A percentile compares a stretch with the other conserved stretches of the same genome.
Evolutionary conservation across 208 protist species (phyloP).

Genomic region (Tritrichomonas musculus): DNA sequence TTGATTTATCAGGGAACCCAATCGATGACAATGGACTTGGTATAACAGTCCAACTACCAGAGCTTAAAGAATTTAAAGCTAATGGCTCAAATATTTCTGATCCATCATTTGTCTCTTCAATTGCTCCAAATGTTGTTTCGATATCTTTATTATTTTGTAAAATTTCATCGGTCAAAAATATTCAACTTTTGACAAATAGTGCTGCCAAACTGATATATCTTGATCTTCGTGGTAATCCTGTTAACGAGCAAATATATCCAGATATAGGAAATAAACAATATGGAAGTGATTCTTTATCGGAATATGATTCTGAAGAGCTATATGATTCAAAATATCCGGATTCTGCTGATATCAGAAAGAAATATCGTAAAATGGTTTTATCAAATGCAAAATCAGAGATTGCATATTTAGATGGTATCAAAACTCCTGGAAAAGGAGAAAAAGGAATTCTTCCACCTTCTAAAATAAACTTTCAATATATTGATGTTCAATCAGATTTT

Average conservation of each 20-base stretch:
- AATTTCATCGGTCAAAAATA: neutral
- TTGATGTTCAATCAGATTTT: too few species aligned
- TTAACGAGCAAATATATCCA: neutral
- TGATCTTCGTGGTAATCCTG: neutral
- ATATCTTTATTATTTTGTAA: neutral
- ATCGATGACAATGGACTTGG: neutral
- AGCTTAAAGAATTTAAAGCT: neutral
- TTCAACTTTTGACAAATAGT: neutral
- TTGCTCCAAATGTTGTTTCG: neutral
- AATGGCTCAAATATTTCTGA: slow-evolving; percentile 25
- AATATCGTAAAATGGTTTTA: neutral
- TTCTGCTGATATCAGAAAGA: too few species aligned
- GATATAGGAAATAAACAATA: neutral
- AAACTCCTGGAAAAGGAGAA: neutral
- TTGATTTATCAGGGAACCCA: neutral
- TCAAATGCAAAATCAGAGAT: neutral
- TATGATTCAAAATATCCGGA: neutral
- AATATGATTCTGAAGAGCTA: neutral
- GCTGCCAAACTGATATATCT: neutral
- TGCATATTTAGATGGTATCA: neutral
- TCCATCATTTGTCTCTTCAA: neutral
- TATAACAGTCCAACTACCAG: neutral
- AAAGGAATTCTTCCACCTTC: neutral
- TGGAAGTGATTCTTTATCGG: neutral
- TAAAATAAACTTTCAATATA: neutral